These are phyloP conservation scores for Neophaeococcomyces mojaviensis DNA, from an alignment of 2,329 filamentous ascomycete genomes.

Conservation along the genomic window DNA sequence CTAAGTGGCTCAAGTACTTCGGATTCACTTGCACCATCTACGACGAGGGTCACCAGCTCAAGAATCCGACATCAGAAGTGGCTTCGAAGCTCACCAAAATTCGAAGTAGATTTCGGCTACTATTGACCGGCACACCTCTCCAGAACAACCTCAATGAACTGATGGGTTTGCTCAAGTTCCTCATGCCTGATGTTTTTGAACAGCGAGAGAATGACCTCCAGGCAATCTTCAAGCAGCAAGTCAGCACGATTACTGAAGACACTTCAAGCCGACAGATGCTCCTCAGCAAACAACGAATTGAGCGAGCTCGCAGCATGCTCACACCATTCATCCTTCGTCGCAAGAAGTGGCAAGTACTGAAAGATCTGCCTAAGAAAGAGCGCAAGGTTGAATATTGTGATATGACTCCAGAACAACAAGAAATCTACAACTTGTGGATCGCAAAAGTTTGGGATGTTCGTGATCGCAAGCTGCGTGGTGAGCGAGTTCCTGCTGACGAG, in stretches of 20 bases:
- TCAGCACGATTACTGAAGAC: conserved; percentile 64
- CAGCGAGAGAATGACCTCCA: conserved; percentile 70
- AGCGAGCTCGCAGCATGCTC: conserved; percentile 80
- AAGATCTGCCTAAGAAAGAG: conserved; percentile 72
- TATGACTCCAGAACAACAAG: conserved; percentile 63
- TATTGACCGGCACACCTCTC: conserved; percentile 84
- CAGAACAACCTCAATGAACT: conserved; percentile 96
- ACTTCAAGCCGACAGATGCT: conserved; percentile 58
- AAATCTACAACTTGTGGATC: conserved; percentile 66
- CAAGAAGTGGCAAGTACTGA: conserved; percentile 84
- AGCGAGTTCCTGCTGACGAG: conserved; percentile 46
- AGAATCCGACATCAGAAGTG: conserved; percentile 75
- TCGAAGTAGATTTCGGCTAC: conserved; percentile 70
- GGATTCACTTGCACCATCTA: conserved; percentile 62
- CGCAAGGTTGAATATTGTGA: conserved; percentile 73
- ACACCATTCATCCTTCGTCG: conserved; percentile 90
- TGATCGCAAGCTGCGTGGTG: conserved; percentile 50
- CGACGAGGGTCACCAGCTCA: conserved; percentile 89
- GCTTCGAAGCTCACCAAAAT: conserved; percentile 76
- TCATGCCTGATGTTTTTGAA: conserved; percentile 77
- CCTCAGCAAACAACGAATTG: conserved; percentile 78
- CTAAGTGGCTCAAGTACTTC: conserved; percentile 54
- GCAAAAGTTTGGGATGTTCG: conserved; percentile 54
- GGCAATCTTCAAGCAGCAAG: conserved; percentile 85
- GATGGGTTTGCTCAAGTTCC: conserved; percentile 83